phyloP scores from a whole-genome alignment of 805 yeast genomes.

The Wickerhamiella nectarea region DNA sequence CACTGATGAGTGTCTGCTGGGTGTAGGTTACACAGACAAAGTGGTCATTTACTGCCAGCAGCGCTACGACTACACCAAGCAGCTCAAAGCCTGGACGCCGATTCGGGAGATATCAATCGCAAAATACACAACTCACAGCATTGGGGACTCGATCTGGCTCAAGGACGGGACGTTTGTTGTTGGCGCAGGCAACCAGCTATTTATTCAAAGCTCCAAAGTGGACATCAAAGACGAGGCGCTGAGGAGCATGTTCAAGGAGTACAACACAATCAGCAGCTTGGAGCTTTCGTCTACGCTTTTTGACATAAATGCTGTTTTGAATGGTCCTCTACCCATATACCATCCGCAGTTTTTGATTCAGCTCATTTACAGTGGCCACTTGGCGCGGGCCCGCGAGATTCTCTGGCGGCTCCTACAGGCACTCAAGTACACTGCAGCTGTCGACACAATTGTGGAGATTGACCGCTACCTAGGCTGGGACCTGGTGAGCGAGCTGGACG shows the following conservation, averaged over 20 bases:
- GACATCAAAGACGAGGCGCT: slow-evolving; percentile 43
- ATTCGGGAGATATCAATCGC: slow-evolving; percentile 60
- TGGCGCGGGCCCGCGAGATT: slow-evolving; percentile 42
- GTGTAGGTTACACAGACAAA: slow-evolving; percentile 58
- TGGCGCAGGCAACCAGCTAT: slow-evolving; percentile 83
- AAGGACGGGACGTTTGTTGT: slow-evolving; percentile 63
- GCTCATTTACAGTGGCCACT: slow-evolving; percentile 49
- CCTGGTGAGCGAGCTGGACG: slow-evolving; percentile 19
- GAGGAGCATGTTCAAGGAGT: slow-evolving; percentile 41
- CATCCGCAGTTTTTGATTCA: slow-evolving; percentile 88
- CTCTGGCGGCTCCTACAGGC: slow-evolving; percentile 39
- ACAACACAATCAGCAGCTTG: slow-evolving; percentile 23
- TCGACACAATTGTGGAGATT: background rate
- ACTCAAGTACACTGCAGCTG: slow-evolving; percentile 31
- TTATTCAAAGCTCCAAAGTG: slow-evolving; percentile 58
- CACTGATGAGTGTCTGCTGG: slow-evolving; percentile 54
- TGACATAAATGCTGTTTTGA: slow-evolving; percentile 59
- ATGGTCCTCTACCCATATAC: slow-evolving; percentile 80
- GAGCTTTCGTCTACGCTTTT: slow-evolving; percentile 31
- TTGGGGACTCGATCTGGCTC: slow-evolving; percentile 86
- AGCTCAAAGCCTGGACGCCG: slow-evolving; percentile 61
- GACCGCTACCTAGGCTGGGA: slow-evolving; percentile 33
- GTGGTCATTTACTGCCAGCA: slow-evolving; percentile 66
- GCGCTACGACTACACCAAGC: slow-evolving; percentile 78
- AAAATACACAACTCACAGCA: slow-evolving; percentile 58